Evolutionary conservation across 108 stramenopile genomes (phyloP), one percentile per base, ranked within the genome.

Genomic region (Poteriospumella lacustris): DNA sequence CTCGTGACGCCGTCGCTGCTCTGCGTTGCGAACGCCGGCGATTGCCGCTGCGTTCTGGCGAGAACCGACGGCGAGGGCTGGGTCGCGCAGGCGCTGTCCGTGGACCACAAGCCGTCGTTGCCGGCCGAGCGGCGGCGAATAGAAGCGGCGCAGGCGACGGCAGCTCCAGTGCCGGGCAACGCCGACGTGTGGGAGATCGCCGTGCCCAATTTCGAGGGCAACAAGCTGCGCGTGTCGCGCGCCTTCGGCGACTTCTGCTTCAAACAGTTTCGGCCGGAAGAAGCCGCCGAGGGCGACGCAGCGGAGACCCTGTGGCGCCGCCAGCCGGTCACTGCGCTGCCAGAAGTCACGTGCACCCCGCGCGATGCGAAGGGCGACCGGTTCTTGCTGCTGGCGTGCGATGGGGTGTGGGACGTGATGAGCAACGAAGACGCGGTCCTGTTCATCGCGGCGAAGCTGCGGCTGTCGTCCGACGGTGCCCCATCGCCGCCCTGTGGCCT

Each of bases 321-420:
- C n/a, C 60, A 64, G 31, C 33, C 60, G 28, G 24, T 64, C 24
- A 64, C 36, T 31, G 60, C 60, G 5, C 3, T 64, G 60, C 60
- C 60, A 5, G 60, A 64, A 64, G 31, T 52, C 19, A 9, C 15
- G 15, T 9, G 9, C 47, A 52, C 19, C 47, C 9, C 47, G 9
- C 47, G 47, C 19, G 9, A 9, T 19, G 47, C 47, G 47, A 19
- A 9, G 47, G 9, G 19, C 9, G 47, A 15, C 47, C 19, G 19
- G 5, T 85, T 85, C 75, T 1, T 85, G 31, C 43, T 85, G 12
- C 38, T 85, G 34, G 84, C 84, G 0, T 85, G 84, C 39, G 84
- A 85, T 83, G 84, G 84, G 0, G 68, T 85, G 12, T 85, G 84
- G 84, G 84, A 85, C 40, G 84, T 85, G 31, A 68, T 84, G 52